Base-by-base conservation (phyloP, 2,329 filamentous ascomycete genomes). In the Cladosporium sphaerospermum region DNA sequence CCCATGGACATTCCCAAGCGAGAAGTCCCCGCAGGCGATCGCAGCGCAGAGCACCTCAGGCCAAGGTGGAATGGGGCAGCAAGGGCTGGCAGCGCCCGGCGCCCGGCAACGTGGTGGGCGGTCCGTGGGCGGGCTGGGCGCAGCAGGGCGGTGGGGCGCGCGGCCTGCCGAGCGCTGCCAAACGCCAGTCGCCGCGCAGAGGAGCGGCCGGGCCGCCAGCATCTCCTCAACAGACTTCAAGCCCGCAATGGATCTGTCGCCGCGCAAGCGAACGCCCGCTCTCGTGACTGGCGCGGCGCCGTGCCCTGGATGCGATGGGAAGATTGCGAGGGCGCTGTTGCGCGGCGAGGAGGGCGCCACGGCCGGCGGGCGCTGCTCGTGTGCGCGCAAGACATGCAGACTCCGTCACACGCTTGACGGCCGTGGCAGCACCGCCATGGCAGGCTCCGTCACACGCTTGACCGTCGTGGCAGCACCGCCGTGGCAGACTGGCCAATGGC, bases 151-250 rank as follows among this genome's bases (percentile, higher is more conserved):
- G 23, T 28, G 23, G 23, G 23, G 23, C 23, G 23, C 23, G 23
- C 23, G 23, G 23, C 3, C 23, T 28, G 23, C 23, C 23, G 23
- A 28, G 23, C 23, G 23, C 23, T 7, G 23, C 23, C 23, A 7
- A 7, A 28, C 23, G 16, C n/a, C 36, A 39, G 11, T 39, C 23
- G 7, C 4, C 23, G 7, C 3, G 4, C n/a, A 14, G 36, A 16
- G 31, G 43, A 9, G 5, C 14, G 46, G 9, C 46, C 39, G 47
- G 47, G n/a, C 48, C 48, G 48, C 13, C n/a, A 37, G 40, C 11
- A 50, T n/a, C 32, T 18, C 16, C 40, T 34, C 48, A 51, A 44
- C 40, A 51, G 48, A 51, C 48, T 51, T 43, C 40, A 34, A 51
- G 48, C 48, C 48, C 5, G 39, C 40, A 32, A 42, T 18, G 40